These are phyloP conservation scores for Lactarius hengduanensis DNA, from an alignment of 768 basidiomycete species.

Conservation along the genomic window DNA sequence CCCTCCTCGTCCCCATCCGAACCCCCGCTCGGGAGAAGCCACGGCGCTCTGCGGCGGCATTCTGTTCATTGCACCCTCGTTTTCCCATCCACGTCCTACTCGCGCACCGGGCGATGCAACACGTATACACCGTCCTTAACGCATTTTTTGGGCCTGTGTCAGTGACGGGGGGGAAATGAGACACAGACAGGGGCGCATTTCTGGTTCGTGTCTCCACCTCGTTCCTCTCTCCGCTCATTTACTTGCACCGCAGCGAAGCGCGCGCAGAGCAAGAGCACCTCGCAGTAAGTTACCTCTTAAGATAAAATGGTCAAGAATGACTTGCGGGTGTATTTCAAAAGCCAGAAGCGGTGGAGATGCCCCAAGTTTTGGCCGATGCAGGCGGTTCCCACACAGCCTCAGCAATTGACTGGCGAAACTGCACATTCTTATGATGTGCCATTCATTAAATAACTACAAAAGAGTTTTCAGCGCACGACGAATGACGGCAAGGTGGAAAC, in stretches of 20 bases:
- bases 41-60: too few species aligned
- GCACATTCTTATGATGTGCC: background rate
- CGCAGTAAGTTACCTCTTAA: background rate
- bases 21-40: too few species aligned
- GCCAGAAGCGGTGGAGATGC: background rate
- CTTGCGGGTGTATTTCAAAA: background rate
- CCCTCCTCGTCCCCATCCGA: too few species aligned
- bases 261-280: background rate
- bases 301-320: background rate
- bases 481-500: background rate
- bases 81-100: too few species aligned
- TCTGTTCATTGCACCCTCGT: too few species aligned
- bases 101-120: background rate
- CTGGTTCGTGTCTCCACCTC: background rate
- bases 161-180: background rate
- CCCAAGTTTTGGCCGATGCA: background rate
- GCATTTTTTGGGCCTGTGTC: background rate
- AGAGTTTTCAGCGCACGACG: background rate
- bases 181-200: background rate
- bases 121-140: background rate
- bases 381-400: too few species aligned
- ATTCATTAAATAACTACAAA: background rate
- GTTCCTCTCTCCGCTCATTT: background rate
- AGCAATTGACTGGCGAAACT: background rate
- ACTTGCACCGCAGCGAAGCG: background rate